phyloP scores from a whole-genome alignment of 108 stramenopile species.

The Nitzschia sp. region DNA sequence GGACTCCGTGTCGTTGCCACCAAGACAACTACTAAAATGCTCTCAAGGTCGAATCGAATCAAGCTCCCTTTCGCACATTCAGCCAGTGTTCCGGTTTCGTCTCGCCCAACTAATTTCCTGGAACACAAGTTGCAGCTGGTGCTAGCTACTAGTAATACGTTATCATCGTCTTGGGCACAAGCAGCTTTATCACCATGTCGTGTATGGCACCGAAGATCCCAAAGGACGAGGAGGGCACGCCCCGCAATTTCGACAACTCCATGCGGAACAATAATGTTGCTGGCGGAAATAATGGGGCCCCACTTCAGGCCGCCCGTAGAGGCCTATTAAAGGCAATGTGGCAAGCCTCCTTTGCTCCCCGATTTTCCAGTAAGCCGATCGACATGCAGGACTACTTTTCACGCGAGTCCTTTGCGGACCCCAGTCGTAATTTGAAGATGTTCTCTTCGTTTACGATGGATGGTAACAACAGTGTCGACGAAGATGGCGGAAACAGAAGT shows the following conservation, averaged over 20 bases:
- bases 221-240: background rate
- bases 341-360: conserved; percentile 22
- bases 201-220: background rate
- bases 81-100: too few relatives aligned
- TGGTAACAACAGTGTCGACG: background rate
- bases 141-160: too few relatives aligned
- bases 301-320: conserved; percentile 13
- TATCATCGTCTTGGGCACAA: too few relatives aligned
- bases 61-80: too few relatives aligned
- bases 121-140: too few relatives aligned
- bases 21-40: too few relatives aligned
- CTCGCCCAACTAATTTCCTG: too few relatives aligned
- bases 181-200: background rate
- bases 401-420: conserved; percentile 2
- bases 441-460: conserved; percentile 6
- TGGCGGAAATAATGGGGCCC: background rate
- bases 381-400: conserved; percentile 34
- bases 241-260: background rate
- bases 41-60: too few relatives aligned
- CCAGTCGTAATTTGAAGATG: background rate
- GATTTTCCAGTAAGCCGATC: conserved; percentile 32
- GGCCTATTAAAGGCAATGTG: conserved; percentile 28
- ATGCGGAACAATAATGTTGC: background rate
- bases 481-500: background rate
- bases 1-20: too few relatives aligned